phyloP scores from a whole-genome alignment of 179 eudicot species.

The Silene noctiflora region DNA sequence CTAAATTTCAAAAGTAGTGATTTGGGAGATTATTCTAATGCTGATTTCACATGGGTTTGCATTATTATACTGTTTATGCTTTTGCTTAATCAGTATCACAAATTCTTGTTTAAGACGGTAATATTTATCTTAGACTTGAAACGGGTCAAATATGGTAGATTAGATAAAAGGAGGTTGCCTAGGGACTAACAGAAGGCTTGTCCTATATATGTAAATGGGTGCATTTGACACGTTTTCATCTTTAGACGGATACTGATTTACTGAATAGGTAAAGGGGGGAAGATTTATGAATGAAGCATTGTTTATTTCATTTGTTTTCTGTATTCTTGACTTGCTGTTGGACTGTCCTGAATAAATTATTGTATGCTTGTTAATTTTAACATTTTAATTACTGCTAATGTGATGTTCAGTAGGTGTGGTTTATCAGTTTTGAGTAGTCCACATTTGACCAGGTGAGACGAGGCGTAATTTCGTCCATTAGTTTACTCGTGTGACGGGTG shows the following conservation, averaged over 20 bases:
- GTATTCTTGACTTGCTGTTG: constrained; percentile 9
- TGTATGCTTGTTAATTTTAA: constrained; percentile 7
- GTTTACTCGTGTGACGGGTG: constrained; percentile 23
- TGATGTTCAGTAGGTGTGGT: constrained; percentile 29
- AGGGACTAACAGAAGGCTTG: too few relatives aligned
- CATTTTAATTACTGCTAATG: constrained; percentile 16
- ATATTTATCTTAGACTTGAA: too few relatives aligned
- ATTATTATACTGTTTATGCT: constrained; percentile 18
- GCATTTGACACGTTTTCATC: too few relatives aligned
- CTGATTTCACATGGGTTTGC: constrained; percentile 32
- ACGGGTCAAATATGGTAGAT: too few relatives aligned
- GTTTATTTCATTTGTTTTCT: constrained; percentile 22
- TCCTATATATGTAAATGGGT: too few relatives aligned
- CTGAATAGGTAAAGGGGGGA: background rate
- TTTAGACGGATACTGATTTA: too few relatives aligned
- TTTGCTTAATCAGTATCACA: constrained; percentile 18
- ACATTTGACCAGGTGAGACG: constrained; percentile 31
- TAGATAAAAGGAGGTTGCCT: too few relatives aligned
- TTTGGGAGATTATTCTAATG: constrained; percentile 25
- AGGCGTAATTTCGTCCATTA: constrained; percentile 16
- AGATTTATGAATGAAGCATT: background rate
- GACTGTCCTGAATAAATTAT: constrained; percentile 21
- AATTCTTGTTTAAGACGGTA: too few relatives aligned
- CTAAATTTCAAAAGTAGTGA: constrained; percentile 14
- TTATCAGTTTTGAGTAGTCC: constrained; percentile 24